Evolutionary conservation across 164 flowering plant genomes (phyloP).

Genomic region (Nelumbo lutea): DNA sequence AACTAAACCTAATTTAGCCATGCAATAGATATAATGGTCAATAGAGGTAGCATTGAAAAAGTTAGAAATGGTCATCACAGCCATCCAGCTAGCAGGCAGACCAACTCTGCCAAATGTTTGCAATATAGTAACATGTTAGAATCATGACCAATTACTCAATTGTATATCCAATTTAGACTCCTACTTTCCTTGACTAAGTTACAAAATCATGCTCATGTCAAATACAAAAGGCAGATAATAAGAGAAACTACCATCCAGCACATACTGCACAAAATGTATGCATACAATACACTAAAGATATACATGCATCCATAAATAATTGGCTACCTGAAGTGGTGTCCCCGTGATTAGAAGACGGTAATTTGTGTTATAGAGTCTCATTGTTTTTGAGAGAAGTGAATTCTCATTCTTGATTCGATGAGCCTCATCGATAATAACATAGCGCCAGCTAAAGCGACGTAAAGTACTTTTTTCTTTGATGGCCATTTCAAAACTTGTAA

Average conservation of each 20-base stretch:
- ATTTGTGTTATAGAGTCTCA: slow-evolving; percentile 88
- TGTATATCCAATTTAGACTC: neutral
- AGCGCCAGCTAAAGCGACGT: slow-evolving; percentile 98
- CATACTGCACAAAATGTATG: too few relatives aligned
- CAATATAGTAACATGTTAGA: neutral
- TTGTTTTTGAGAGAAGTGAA: slow-evolving; percentile 98
- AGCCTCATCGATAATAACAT: slow-evolving; percentile 98
- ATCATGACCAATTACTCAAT: neutral
- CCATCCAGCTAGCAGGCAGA: neutral
- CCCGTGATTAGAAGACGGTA: slow-evolving; percentile 95
- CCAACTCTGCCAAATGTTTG: neutral
- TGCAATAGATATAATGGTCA: neutral
- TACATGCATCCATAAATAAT: too few relatives aligned
- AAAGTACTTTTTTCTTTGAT: slow-evolving; percentile 87
- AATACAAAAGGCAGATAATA: neutral
- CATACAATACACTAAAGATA: too few relatives aligned
- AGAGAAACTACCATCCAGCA: too few relatives aligned
- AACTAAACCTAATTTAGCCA: neutral
- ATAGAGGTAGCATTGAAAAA: neutral
- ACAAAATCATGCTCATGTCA: too few relatives aligned
- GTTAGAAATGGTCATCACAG: too few relatives aligned
- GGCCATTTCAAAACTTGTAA: slow-evolving; percentile 99
- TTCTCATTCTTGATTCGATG: slow-evolving; percentile 99
- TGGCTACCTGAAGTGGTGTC: slow-evolving; percentile 94
- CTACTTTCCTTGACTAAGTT: neutral